A percentile compares a stretch with the other conserved stretches of the same genome.
phyloP scores from a whole-genome alignment of 495 filamentous ascomycete genomes.

The Peziza echinospora region DNA sequence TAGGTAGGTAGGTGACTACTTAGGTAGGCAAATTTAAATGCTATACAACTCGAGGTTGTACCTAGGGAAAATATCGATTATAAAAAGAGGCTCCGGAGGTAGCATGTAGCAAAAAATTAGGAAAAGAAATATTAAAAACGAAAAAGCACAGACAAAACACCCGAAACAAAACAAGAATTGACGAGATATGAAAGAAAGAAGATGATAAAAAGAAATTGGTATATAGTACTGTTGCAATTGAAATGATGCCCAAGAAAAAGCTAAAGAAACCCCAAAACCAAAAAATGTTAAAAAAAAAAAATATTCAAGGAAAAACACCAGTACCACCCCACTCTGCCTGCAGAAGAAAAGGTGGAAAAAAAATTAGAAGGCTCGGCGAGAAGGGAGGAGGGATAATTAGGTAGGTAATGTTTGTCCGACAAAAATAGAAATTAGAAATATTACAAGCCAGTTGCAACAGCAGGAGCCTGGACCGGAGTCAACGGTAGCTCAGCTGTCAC shows the following conservation, averaged over 20 bases:
- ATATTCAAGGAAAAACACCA: neutral
- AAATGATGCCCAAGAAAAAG: neutral
- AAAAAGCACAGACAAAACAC: neutral
- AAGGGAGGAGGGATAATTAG: neutral
- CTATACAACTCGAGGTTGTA: too few species aligned
- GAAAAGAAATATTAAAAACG: neutral
- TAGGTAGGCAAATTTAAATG: too few species aligned
- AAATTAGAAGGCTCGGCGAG: neutral
- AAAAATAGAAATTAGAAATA: too few species aligned
- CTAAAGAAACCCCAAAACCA: neutral
- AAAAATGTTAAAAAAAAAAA: neutral
- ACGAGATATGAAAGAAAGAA: neutral
- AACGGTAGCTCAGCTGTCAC: neutral
- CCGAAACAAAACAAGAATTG: neutral
- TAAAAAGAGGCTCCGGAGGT: too few species aligned
- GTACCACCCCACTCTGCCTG: neutral
- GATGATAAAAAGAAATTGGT: too few species aligned
- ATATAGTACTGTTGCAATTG: too few species aligned
- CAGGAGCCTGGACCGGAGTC: neutral
- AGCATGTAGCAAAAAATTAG: neutral
- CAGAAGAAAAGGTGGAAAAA: neutral
- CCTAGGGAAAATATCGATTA: too few species aligned
- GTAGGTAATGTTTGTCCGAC: neutral
- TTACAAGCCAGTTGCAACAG: neutral
- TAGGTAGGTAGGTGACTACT: too few species aligned